Percentiles rank a stretch among this genome's conserved stretches.
Conservation (phyloP, 495 filamentous ascomycete species). For the Penicillium cinerascens region DNA sequence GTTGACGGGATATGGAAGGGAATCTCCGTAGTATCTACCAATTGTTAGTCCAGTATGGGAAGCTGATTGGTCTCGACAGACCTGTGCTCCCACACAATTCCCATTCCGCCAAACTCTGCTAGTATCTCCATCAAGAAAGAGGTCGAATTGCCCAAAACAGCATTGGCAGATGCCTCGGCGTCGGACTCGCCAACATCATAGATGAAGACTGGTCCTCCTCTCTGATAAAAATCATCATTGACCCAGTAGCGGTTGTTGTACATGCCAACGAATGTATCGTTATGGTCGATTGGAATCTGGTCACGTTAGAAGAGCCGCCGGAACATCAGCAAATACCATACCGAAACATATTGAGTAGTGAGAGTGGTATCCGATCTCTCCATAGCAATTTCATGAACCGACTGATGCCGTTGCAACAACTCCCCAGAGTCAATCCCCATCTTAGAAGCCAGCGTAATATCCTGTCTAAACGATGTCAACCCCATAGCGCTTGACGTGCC, state of each 20-base stretch:
- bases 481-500: conserved; percentile 10
- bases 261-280: conserved; percentile 35
- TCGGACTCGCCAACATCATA: conserved; percentile 50
- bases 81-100: conserved; percentile 59
- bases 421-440: conserved; percentile 22
- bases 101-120: conserved; percentile 47
- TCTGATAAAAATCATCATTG: conserved; percentile 41
- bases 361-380: background rate
- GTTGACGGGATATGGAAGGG: conserved; percentile 45
- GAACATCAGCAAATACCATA: conserved; percentile 5
- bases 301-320: background rate
- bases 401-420: conserved; percentile 8
- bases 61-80: conserved; percentile 17
- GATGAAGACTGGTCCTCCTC: conserved; percentile 52
- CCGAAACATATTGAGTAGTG: conserved; percentile 22
- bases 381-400: conserved; percentile 5
- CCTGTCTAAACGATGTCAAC: conserved; percentile 8
- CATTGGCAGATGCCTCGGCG: conserved; percentile 25
- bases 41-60: background rate
- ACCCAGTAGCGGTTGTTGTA: conserved; percentile 59
- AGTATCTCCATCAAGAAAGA: conserved; percentile 44
- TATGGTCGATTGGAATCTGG: conserved; percentile 48
- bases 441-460: conserved; percentile 26
- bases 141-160: conserved; percentile 33
- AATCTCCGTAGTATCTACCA: conserved; percentile 50